Evolutionary conservation across 169 alveolate species (phyloP).

Genomic region (Perkinsus olseni): DNA sequence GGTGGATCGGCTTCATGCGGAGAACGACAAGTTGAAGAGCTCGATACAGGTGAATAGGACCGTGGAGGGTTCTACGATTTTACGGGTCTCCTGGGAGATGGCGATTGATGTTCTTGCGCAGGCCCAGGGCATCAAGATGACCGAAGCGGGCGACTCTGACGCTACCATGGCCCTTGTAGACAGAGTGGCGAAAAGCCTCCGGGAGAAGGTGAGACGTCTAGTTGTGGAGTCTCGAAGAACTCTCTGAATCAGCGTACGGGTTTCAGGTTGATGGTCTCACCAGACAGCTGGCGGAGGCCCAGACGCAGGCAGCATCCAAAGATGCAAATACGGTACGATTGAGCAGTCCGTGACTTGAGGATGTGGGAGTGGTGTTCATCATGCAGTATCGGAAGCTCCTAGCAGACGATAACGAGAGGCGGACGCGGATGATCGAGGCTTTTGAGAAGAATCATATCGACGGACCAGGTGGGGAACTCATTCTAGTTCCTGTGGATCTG

Average conservation of each 20-base stretch:
- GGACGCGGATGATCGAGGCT: background rate
- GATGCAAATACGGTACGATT: background rate
- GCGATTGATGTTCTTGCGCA: too few relatives aligned
- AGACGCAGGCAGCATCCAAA: background rate
- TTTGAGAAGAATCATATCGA: background rate
- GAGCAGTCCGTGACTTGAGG: background rate
- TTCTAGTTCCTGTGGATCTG: background rate
- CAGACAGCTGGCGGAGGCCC: background rate
- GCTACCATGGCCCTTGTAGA: background rate
- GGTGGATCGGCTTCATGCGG: background rate
- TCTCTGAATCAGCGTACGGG: too few relatives aligned
- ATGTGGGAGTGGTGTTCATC: background rate
- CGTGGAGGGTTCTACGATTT: too few relatives aligned
- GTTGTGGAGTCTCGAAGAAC: background rate
- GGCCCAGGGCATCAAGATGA: background rate
- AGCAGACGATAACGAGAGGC: background rate
- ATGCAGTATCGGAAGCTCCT: background rate
- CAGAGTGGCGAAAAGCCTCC: background rate
- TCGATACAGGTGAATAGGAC: background rate
- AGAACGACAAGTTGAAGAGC: background rate
- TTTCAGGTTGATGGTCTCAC: background rate
- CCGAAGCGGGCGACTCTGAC: background rate
- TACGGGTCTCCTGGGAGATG: too few relatives aligned
- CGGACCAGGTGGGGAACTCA: background rate
- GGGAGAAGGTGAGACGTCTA: background rate